Evolutionary conservation across 371 early-diverging fungal genomes (phyloP), one percentile per base, ranked within the genome.

Genomic region (Zopfochytrium polystomum): DNA sequence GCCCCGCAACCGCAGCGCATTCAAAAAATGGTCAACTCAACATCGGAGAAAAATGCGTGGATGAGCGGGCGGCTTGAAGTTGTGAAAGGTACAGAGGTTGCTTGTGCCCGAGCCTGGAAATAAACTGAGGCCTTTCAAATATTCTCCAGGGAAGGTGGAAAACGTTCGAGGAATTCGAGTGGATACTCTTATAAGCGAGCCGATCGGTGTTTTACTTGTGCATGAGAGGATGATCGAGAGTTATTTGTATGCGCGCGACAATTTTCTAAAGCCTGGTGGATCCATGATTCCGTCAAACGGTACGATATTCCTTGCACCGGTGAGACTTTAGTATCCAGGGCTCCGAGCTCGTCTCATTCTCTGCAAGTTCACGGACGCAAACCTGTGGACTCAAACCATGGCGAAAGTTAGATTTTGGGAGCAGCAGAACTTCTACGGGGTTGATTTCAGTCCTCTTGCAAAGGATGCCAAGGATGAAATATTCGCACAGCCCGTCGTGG

Each of bases 111-210:
- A n/a, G n/a, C n/a, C n/a, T n/a, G n/a, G n/a, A n/a, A n/a, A n/a
- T n/a, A n/a, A n/a, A n/a, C n/a, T n/a, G n/a, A n/a, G n/a, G n/a
- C n/a, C n/a, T n/a, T n/a, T n/a, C n/a, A n/a, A n/a, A n/a, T n/a
- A n/a, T n/a, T n/a, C n/a, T n/a, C n/a, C n/a, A n/a, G n/a, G n/a
- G n/a, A n/a, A n/a, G n/a, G n/a, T n/a, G n/a, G n/a, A n/a, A n/a
- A n/a, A n/a, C n/a, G n/a, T n/a, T n/a, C n/a, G n/a, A n/a, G n/a
- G n/a, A n/a, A n/a, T n/a, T n/a, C 75, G 82, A 69, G 96, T 98
- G 1, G 98, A 98, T 56, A 91, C 91, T 3, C 87, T 98, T 31
- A 86, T 98, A 53, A 92, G 93, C 35, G 98, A 98, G 70, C 96
- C 96, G 13, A 96, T 98, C 65, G 80, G 77, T 9, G 96, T 98